phyloP scores from a whole-genome alignment of 2,329 filamentous ascomycete genomes.

The Graphilbum ipis-grandicollis region DNA sequence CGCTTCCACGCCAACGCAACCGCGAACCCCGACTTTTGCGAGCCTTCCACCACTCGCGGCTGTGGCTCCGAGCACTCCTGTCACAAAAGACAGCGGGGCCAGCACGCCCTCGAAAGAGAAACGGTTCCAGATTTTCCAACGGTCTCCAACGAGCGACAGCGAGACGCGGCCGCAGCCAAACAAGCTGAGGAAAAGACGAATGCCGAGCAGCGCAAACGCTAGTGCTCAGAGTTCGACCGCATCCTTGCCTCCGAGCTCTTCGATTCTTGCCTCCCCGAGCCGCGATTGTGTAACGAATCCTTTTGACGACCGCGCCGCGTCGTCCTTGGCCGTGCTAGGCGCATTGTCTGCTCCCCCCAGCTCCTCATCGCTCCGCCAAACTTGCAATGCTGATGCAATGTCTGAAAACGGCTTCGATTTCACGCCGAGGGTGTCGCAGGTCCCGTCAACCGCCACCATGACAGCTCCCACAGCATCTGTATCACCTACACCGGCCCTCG shows the following conservation, averaged over 20 bases:
- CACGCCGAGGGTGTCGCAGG: conserved; percentile 29
- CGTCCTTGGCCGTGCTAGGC: background rate
- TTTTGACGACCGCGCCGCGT: conserved; percentile 2
- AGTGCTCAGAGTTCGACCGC: conserved; percentile 83
- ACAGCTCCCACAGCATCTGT: background rate
- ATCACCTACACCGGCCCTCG: background rate
- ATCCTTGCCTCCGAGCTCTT: conserved; percentile 39
- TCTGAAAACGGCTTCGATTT: conserved; percentile 23
- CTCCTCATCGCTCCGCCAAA: background rate
- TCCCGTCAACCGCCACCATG: conserved; percentile 15
- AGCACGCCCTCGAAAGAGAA: conserved; percentile 48
- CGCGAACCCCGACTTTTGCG: background rate
- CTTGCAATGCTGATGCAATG: background rate
- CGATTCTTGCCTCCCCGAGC: conserved; percentile 26
- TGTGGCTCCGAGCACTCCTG: background rate
- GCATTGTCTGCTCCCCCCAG: background rate
- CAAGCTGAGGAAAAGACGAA: conserved; percentile 75
- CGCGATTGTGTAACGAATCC: conserved; percentile 16
- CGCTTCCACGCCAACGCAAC: background rate
- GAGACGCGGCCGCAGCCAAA: conserved; percentile 58
- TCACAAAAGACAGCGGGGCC: background rate
- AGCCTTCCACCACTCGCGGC: background rate
- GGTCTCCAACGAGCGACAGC: conserved; percentile 43
- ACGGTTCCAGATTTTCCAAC: conserved; percentile 54
- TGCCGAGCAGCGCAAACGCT: conserved; percentile 58